phyloP scores from a whole-genome alignment of 768 basidiomycete species.

The Lactifluus hygrophoroides region DNA sequence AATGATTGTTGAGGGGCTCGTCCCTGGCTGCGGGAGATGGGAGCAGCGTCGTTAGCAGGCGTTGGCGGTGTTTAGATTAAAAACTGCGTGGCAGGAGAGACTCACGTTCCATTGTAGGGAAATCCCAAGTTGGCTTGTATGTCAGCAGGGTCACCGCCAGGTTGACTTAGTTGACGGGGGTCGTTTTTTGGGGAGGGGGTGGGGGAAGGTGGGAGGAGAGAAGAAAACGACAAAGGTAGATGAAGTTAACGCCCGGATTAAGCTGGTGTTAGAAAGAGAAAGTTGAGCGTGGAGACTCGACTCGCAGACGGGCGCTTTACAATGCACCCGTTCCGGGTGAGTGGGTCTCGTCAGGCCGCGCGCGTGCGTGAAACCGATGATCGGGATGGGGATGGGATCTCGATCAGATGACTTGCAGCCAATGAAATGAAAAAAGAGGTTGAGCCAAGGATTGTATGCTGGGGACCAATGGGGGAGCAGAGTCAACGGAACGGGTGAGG shows the following conservation, averaged over 20 bases:
- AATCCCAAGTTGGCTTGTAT: constrained; percentile 17
- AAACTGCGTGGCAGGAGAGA: neutral
- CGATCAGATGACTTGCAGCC: constrained; percentile 15
- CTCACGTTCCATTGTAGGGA: constrained; percentile 21
- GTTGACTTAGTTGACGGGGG: constrained; percentile 7
- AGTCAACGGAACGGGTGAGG: constrained; percentile 5
- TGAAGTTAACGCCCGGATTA: constrained; percentile 11
- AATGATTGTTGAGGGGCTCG: constrained; percentile 6
- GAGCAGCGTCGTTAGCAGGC: neutral
- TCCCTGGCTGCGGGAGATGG: constrained; percentile 11
- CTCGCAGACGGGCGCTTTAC: constrained; percentile 8
- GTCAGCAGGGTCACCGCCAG: constrained; percentile 21
- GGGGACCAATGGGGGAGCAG: constrained; percentile 12
- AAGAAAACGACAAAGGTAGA: neutral
- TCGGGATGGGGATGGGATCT: constrained; percentile 18
- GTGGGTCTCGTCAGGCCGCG: constrained; percentile 10
- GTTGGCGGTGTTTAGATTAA: neutral
- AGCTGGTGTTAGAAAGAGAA: constrained; percentile 10
- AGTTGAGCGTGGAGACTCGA: constrained; percentile 9
- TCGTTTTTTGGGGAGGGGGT: too few relatives aligned
- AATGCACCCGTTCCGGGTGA: constrained; percentile 10
- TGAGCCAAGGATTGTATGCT: neutral
- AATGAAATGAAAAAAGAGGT: constrained; percentile 5
- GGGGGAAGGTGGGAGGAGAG: neutral
- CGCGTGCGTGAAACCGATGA: constrained; percentile 20